Percentiles rank a stretch among this genome's conserved stretches.
These are phyloP conservation scores for Thermochaetoides thermophila DNA, from an alignment of 495 filamentous ascomycete species.

Conservation along the genomic window DNA sequence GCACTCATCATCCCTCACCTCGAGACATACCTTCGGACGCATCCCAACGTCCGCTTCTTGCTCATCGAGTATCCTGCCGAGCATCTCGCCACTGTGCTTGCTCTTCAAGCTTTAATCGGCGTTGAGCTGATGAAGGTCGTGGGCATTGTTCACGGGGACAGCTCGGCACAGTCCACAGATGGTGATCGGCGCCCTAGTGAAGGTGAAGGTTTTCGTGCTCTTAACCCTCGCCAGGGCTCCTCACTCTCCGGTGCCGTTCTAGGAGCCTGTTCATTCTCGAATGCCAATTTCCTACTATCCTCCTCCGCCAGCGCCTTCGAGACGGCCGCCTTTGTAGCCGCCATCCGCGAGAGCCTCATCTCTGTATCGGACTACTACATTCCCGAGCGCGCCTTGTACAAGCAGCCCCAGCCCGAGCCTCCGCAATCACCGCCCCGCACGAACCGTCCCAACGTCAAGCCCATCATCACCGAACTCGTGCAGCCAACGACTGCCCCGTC, in stretches of 20 bases:
- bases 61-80: slow-evolving; percentile 33
- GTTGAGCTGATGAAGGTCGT: slow-evolving; percentile 28
- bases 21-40: slow-evolving; percentile 25
- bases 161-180: neutral
- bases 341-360: slow-evolving; percentile 26
- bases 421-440: neutral
- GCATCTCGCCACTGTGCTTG: slow-evolving; percentile 28
- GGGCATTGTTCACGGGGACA: slow-evolving; percentile 24
- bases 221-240: slow-evolving; percentile 2
- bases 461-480: neutral
- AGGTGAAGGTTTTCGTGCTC: slow-evolving; percentile 3
- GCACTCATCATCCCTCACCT: slow-evolving; percentile 31
- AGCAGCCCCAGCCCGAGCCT: neutral
- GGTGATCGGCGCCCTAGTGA: slow-evolving; percentile 3
- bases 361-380: slow-evolving; percentile 23
- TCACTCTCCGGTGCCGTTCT: slow-evolving; percentile 1
- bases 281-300: slow-evolving; percentile 29
- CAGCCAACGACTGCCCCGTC: too few species aligned
- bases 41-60: slow-evolving; percentile 26
- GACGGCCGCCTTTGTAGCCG: slow-evolving; percentile 22
- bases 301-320: slow-evolving; percentile 25
- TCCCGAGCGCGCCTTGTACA: slow-evolving; percentile 11
- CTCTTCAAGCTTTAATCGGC: slow-evolving; percentile 29
- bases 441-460: slow-evolving; percentile 1
- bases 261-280: slow-evolving; percentile 17